phyloP scores from a whole-genome alignment of 164 flowering plant genomes.

The Stephania cephalantha region DNA sequence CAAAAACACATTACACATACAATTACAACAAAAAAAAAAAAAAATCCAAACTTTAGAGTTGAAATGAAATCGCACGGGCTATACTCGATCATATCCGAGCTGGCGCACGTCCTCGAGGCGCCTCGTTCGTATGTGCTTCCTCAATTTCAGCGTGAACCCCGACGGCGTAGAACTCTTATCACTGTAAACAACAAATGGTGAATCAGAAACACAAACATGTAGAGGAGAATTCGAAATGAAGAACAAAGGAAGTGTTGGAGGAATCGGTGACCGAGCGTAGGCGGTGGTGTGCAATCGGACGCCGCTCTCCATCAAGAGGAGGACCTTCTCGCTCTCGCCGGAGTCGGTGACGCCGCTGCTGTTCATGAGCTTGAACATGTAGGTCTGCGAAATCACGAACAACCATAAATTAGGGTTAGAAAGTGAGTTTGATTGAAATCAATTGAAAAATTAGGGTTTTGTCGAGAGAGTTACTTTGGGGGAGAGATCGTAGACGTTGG shows the following conservation, averaged over 20 bases:
- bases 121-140: slow-evolving; percentile 93
- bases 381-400: slow-evolving; percentile 44
- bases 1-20: neutral
- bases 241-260: no score
- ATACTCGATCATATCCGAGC: slow-evolving; percentile 96
- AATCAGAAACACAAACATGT: neutral
- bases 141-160: slow-evolving; percentile 85
- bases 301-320: slow-evolving; percentile 95
- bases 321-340: slow-evolving; percentile 92
- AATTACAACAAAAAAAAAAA: neutral
- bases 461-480: slow-evolving; percentile 56
- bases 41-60: neutral
- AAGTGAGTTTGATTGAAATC: neutral
- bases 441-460: slow-evolving; percentile 13
- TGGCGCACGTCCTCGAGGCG: slow-evolving; percentile 97
- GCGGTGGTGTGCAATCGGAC: slow-evolving; percentile 86
- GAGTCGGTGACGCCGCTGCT: slow-evolving; percentile 95
- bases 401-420: neutral
- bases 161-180: slow-evolving; percentile 96
- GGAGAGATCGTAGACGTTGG: slow-evolving; percentile 91
- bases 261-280: slow-evolving; percentile 50
- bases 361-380: slow-evolving; percentile 89
- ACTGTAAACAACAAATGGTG: slow-evolving; percentile 26
- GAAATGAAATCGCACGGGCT: neutral
- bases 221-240: neutral